Conservation (phyloP, 2,329 filamentous ascomycete genomes). For the Aureobasidium subglaciale region DNA sequence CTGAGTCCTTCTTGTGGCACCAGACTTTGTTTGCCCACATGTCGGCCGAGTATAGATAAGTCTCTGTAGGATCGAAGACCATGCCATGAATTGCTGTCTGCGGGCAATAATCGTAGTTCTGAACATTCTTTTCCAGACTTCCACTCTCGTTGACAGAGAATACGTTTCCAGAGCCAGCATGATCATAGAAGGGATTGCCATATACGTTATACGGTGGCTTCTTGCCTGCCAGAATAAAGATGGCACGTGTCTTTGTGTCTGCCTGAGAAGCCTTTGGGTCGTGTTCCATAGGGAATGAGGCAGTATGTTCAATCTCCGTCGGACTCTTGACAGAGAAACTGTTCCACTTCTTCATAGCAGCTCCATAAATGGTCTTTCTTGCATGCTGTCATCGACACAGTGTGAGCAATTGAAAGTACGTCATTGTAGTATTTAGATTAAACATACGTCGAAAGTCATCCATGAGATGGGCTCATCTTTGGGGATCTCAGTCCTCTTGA, state of each 20-base stretch:
- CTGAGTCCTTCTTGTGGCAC: conserved; percentile 66
- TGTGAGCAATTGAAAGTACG: background rate
- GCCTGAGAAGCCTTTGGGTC: conserved; percentile 61
- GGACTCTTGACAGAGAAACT: conserved; percentile 71
- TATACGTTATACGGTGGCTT: conserved; percentile 76
- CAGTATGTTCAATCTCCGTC: conserved; percentile 66
- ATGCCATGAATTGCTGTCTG: conserved; percentile 72
- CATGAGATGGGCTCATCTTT: conserved; percentile 83
- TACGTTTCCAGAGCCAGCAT: conserved; percentile 75
- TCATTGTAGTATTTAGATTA: background rate
- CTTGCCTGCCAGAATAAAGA: conserved; percentile 75
- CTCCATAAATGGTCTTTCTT: conserved; percentile 79
- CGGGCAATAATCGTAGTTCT: conserved; percentile 65
- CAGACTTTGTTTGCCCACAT: conserved; percentile 73
- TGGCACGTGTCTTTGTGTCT: conserved; percentile 76
- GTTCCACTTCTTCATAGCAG: conserved; percentile 90
- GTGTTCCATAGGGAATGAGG: conserved; percentile 67
- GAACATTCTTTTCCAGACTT: conserved; percentile 55
- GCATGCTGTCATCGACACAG: conserved; percentile 52
- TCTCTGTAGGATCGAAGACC: conserved; percentile 68
- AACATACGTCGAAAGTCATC: conserved; percentile 79
- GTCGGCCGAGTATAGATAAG: conserved; percentile 72
- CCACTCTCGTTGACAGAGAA: conserved; percentile 56
- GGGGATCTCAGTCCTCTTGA: conserved; percentile 76
- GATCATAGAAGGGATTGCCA: conserved; percentile 83